phyloP scores from a whole-genome alignment of 2,329 filamentous ascomycete genomes.

The Pseudogymnoascus sp. region DNA sequence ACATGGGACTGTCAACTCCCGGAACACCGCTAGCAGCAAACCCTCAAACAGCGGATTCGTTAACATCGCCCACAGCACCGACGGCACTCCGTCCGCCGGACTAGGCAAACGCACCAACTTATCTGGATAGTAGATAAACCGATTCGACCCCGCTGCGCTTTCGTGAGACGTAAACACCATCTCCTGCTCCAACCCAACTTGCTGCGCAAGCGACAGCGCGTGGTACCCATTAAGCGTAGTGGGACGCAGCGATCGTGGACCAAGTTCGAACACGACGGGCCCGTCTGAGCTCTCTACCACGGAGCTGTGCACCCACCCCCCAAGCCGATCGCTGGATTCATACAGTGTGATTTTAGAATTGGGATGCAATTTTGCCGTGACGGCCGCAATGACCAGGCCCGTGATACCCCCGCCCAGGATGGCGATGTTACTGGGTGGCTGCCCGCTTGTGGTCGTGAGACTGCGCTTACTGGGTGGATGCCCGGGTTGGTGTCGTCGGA shows the following conservation, averaged over 20 bases:
- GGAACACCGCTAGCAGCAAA: constrained; percentile 23
- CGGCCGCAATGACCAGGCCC: constrained; percentile 71
- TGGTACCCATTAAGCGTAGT: constrained; percentile 19
- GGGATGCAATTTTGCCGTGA: constrained; percentile 62
- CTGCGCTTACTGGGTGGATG: background rate
- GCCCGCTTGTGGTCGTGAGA: background rate
- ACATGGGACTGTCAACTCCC: constrained; percentile 29
- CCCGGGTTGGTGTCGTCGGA: background rate
- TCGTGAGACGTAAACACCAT: constrained; percentile 46
- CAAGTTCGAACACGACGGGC: constrained; percentile 71
- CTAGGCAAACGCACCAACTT: constrained; percentile 61
- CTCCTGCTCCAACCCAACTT: constrained; percentile 49
- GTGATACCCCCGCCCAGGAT: constrained; percentile 78
- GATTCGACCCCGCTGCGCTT: constrained; percentile 50
- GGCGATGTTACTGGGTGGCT: constrained; percentile 40
- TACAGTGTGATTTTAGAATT: constrained; percentile 70
- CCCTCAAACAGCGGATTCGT: constrained; percentile 51
- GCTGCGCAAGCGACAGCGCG: constrained; percentile 28
- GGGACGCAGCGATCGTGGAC: constrained; percentile 52
- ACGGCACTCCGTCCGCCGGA: constrained; percentile 30
- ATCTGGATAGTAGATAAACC: constrained; percentile 85
- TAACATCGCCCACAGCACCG: constrained; percentile 32
- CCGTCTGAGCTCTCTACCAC: constrained; percentile 51
- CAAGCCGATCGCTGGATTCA: constrained; percentile 61
- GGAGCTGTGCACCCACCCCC: constrained; percentile 77